Percentiles rank a stretch among this genome's conserved stretches.
Conservation (phyloP, 257 asterid genomes). For the Agastache rugosa region DNA sequence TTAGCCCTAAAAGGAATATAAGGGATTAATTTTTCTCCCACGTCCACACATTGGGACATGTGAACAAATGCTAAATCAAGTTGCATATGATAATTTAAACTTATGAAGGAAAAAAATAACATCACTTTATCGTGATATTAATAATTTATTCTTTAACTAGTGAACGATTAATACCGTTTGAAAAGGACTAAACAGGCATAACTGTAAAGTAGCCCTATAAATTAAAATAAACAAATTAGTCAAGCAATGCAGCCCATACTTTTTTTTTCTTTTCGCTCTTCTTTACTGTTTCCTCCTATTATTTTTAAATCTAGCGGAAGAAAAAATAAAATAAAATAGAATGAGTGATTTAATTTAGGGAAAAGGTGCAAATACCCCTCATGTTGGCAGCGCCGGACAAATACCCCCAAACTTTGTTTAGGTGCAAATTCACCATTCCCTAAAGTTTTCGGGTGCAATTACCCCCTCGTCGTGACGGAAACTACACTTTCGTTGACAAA, state of each 20-base stretch:
- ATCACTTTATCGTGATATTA: neutral
- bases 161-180: neutral
- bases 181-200: neutral
- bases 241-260: slow-evolving; percentile 4
- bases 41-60: neutral
- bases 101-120: neutral
- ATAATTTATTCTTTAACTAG: neutral
- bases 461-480: too few relatives aligned
- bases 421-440: too few relatives aligned
- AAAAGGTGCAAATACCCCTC: too few relatives aligned
- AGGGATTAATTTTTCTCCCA: neutral
- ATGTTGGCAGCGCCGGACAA: too few relatives aligned
- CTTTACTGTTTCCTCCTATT: neutral
- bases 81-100: neutral
- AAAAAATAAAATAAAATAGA: neutral
- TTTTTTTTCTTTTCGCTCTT: neutral
- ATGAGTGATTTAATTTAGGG: neutral
- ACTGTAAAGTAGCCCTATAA: neutral
- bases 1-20: neutral
- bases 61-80: neutral
- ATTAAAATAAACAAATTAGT: neutral
- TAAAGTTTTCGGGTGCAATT: too few relatives aligned
- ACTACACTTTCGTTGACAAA: too few relatives aligned
- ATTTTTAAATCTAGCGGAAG: neutral
- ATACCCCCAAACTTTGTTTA: too few relatives aligned